Percentiles rank a stretch among this genome's conserved stretches.
phyloP scores from a whole-genome alignment of 1,284 basidiomycete species.

The Leucoagaricus sp. region DNA sequence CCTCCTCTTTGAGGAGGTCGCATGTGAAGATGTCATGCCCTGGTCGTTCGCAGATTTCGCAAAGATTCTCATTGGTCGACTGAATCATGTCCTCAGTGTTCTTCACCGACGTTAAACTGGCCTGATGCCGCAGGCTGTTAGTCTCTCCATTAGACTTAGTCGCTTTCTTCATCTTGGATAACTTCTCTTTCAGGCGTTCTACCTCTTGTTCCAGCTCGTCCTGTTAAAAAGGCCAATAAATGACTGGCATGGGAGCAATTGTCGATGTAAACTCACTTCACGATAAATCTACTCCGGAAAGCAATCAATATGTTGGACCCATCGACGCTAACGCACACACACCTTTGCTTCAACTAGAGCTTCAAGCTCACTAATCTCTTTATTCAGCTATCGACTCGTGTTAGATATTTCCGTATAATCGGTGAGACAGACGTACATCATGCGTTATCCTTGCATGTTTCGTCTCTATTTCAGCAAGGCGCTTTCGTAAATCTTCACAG shows the following conservation, averaged over 20 bases:
- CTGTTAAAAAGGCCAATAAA: slow-evolving; percentile 31
- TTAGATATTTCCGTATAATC: not conserved
- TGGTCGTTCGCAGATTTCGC: slow-evolving; percentile 82
- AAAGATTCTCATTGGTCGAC: slow-evolving; percentile 43
- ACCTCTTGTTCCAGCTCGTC: slow-evolving; percentile 91
- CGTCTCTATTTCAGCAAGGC: slow-evolving; percentile 67
- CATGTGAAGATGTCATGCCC: slow-evolving; percentile 86
- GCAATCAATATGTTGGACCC: slow-evolving; percentile 4
- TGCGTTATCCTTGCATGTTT: slow-evolving; percentile 71
- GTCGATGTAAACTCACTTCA: slow-evolving; percentile 51
- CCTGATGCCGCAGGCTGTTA: slow-evolving; percentile 29
- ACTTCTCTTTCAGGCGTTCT: slow-evolving; percentile 71
- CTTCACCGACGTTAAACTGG: slow-evolving; percentile 27
- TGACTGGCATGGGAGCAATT: not conserved
- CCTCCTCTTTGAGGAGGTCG: slow-evolving; percentile 53
- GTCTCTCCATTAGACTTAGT: slow-evolving; percentile 52
- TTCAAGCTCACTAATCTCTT: slow-evolving; percentile 90
- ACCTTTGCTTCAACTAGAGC: slow-evolving; percentile 88
- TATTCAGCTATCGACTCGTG: slow-evolving; percentile 64
- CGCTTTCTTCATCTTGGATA: slow-evolving; percentile 60
- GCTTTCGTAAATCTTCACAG: slow-evolving; percentile 70
- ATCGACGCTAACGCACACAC: slow-evolving; percentile 16
- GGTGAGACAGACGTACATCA: slow-evolving; percentile 50
- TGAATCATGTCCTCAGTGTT: slow-evolving; percentile 26
- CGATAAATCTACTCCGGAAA: slow-evolving; percentile 70